Evolutionary conservation across 495 filamentous ascomycete genomes (phyloP), one percentile per base, ranked within the genome.

Genomic region (Acidomyces sp.): DNA sequence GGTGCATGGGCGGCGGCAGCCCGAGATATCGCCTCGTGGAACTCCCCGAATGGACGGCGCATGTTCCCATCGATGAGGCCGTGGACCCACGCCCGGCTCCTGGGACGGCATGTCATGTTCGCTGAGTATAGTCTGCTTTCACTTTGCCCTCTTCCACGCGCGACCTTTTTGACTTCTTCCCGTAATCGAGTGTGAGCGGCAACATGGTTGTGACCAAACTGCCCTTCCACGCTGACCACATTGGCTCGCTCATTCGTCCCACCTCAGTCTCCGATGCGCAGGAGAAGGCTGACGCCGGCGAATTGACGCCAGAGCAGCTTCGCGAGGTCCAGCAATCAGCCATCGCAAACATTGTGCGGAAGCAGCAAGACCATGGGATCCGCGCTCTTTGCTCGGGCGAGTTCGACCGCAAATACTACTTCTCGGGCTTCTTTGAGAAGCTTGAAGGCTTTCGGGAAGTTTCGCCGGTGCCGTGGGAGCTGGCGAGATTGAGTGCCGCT

Each of bases 221-320:
- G 31, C 82, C 84, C 13, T 88, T 85, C 63, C 73, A 81, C 48
- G 85, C 82, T 36, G 85, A 88, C 66, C 82, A 88, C 52, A 64
- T 93, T 50, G 85, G 85, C 49, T 88, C 81, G 21, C 73, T 90
- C n/a, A 72, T 87, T 21, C 78, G 85, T 21, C 82, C 83, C 26
- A 56, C 79, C 26, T 51, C 69, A 22, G 70, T 90, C 5, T 68
- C 85, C 35, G 65, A 72, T 12, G 69, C 66, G 44, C 75, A 78
- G 44, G 58, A 72, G 15, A 58, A 60, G 17, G 45, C 65, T 24
- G 68, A 75, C 37, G 66, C 69, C 18, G 59, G 59, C 16, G 58
- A 66, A 34, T 49, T 71, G 18, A 54, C 56, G 11, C 55, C 57
- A 13, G 55, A 57, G 35, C 54, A 70, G 39, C 55, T 75, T 16